A percentile compares a stretch with the other conserved stretches of the same genome.
Evolutionary conservation across 2,329 filamentous ascomycete species (phyloP).

Genomic region (Clarireedia monteithiana): DNA sequence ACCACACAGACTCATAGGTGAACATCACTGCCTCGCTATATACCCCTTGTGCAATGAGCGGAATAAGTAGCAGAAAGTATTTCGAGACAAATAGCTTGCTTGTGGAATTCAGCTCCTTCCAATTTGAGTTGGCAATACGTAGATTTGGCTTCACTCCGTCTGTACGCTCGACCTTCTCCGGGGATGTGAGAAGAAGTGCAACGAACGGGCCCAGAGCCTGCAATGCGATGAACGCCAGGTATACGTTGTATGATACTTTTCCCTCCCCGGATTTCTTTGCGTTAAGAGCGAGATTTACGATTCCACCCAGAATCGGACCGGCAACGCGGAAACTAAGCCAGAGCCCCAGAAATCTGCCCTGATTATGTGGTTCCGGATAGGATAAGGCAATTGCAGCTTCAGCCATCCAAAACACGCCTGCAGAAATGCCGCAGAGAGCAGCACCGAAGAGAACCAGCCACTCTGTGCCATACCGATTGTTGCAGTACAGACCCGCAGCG

Average conservation of each 20-base stretch:
- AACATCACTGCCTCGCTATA: constrained; percentile 67
- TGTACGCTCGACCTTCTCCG: constrained; percentile 53
- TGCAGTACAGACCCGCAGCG: constrained; percentile 63
- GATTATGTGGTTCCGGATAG: constrained; percentile 64
- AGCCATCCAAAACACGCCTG: constrained; percentile 69
- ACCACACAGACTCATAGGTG: constrained; percentile 61
- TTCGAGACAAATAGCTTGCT: constrained; percentile 50
- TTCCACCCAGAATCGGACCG: constrained; percentile 64
- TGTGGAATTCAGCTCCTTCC: constrained; percentile 52
- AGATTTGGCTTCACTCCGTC: constrained; percentile 57
- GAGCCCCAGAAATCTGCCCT: constrained; percentile 56
- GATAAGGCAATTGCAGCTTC: constrained; percentile 66
- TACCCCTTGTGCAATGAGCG: constrained; percentile 63
- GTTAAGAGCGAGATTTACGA: constrained; percentile 64
- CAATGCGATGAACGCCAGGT: constrained; percentile 61
- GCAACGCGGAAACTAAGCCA: constrained; percentile 54
- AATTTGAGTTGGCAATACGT: constrained; percentile 46
- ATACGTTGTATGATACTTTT: constrained; percentile 62
- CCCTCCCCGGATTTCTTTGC: constrained; percentile 47
- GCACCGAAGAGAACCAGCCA: constrained; percentile 59
- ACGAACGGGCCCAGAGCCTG: constrained; percentile 60
- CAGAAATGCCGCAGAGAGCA: constrained; percentile 30
- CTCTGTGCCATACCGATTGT: constrained; percentile 60
- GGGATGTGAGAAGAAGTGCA: constrained; percentile 53
- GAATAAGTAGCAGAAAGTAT: constrained; percentile 55